phyloP scores from a whole-genome alignment of 2,329 filamentous ascomycete species.

The Cladosporium sp. region DNA sequence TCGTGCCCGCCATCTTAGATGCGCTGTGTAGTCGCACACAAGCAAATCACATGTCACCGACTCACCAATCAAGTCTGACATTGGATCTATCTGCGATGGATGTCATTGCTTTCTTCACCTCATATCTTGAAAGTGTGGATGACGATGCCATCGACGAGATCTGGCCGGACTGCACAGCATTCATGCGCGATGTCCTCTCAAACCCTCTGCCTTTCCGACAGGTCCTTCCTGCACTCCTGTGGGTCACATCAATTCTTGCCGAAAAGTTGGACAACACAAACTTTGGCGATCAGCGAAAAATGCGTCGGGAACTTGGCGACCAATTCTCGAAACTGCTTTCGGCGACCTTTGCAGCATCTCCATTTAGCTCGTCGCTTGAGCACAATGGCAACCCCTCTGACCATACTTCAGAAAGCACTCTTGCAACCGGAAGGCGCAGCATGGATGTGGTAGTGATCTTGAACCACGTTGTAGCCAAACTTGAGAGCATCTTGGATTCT shows the following conservation, averaged over 20 bases:
- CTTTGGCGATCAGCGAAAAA: conserved; percentile 89
- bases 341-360: conserved; percentile 78
- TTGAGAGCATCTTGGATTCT: conserved; percentile 81
- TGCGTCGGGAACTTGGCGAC: conserved; percentile 90
- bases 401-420: conserved; percentile 3
- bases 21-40: conserved; percentile 94
- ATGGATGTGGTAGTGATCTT: conserved; percentile 76
- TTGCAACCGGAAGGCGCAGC: conserved; percentile 12
- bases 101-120: conserved; percentile 82
- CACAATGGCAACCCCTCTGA: conserved; percentile 18
- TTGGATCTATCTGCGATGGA: conserved; percentile 81
- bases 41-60: conserved; percentile 72
- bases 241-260: conserved; percentile 85
- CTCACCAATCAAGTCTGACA: conserved; percentile 83
- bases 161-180: conserved; percentile 90
- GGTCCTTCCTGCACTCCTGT: conserved; percentile 78
- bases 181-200: conserved; percentile 82
- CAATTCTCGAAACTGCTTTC: conserved; percentile 83
- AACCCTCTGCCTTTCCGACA: conserved; percentile 96
- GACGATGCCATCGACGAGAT: conserved; percentile 99
- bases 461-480: conserved; percentile 72
- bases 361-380: conserved; percentile 23
- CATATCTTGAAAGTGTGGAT: conserved; percentile 85
- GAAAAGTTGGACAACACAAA: conserved; percentile 98
- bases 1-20: conserved; percentile 92